Evolutionary conservation across 1,139 yeast genomes (phyloP).

Genomic region (Geotrichum fermentans): DNA sequence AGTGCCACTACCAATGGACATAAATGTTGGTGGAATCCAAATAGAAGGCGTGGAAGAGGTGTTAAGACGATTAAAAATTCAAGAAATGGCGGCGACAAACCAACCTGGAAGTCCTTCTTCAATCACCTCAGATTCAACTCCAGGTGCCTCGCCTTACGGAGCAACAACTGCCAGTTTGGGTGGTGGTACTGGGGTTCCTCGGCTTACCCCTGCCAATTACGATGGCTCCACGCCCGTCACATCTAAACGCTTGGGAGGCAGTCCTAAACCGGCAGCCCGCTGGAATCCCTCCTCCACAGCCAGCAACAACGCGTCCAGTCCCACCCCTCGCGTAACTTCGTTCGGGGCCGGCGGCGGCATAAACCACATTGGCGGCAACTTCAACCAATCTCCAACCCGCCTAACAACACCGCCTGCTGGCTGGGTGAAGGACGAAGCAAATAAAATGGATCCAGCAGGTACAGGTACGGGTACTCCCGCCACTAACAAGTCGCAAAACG

Average conservation of each 20-base stretch:
- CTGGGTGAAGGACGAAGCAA: no score
- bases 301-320: neutral
- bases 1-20: conserved; percentile 17
- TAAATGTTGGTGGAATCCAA: conserved; percentile 34
- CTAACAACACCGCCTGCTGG: conserved; percentile 22
- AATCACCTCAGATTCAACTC: neutral
- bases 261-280: neutral
- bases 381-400: conserved; percentile 1
- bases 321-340: neutral
- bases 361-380: neutral
- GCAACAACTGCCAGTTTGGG: neutral
- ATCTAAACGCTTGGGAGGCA: neutral
- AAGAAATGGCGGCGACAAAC: conserved; percentile 20
- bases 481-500: conserved; percentile 25
- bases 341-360: conserved; percentile 1
- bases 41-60: conserved; percentile 32
- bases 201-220: neutral
- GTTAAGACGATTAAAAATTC: conserved; percentile 28
- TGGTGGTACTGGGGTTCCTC: no score
- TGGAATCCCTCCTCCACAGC: neutral
- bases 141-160: conserved; percentile 2
- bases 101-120: neutral
- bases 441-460: no score
- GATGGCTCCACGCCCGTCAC: neutral
- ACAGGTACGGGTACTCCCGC: conserved; percentile 21